Evolutionary conservation across 1,284 basidiomycete species (phyloP), one percentile per base, ranked within the genome.

Genomic region (Pholiota adiposa): DNA sequence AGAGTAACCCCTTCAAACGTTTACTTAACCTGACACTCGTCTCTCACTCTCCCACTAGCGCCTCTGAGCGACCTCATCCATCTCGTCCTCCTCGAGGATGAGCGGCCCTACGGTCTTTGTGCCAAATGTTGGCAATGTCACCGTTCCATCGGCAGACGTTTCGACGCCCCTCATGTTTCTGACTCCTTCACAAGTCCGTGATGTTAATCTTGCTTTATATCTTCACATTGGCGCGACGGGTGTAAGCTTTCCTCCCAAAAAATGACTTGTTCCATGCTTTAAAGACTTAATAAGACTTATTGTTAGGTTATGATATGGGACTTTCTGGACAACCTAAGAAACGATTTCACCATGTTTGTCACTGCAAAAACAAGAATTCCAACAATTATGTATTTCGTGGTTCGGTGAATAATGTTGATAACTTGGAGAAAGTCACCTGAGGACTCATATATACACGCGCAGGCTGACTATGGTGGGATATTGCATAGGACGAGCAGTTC

Each of bases 61-160:
- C 36, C 36, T 38, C 16, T 16, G 36, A 38, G 84, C 2, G 81
- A 83, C 0, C 43, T 46, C 38, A n/a, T n/a, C 44, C 44, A 83
- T 0, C 43, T 46, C 38, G 38, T n/a, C 44, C 44, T 46, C 44
- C 23, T 46, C 44, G 25, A 46, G 44, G 44, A 46, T 46, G 44
- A 14, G 44, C 23, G 23, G 9, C 21, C 11, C 23, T 11, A 25
- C 16, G 23, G 43, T 23, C n/a, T 46, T 27, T 16, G 23, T 27
- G 23, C 44, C 44, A 19, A n/a, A 4, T 9, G 25, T 16, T 41
- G 5, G 29, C 12, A 48, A 38, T 41, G 18, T 8, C 43, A 48
- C 2, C 19, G 18, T 48, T 21, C 41, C 53, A 5, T 11, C 16
- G 41, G 53, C 27, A 14, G 11, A 46, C 2, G 12, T 46, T n/a